Conservation (phyloP, 345 rosid genomes). For the Sisymbrium irio region DNA sequence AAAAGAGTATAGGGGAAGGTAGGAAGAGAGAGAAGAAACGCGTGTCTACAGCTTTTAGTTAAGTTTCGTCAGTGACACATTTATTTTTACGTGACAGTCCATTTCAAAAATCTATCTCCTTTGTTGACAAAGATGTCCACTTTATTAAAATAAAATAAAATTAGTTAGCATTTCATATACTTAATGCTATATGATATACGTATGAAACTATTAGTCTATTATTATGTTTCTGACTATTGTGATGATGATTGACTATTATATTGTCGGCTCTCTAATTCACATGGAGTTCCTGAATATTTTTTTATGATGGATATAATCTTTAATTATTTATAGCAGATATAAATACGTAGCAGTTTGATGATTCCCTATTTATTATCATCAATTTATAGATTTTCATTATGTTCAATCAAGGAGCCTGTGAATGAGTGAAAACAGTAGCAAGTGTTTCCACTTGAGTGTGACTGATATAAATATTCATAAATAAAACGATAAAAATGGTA, state of each 20-base stretch:
- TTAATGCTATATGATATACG: background rate
- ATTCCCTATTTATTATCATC: conserved; percentile 8
- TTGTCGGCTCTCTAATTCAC: conserved; percentile 24
- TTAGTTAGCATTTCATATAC: background rate
- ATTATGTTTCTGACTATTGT: conserved; percentile 7
- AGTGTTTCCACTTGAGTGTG: conserved; percentile 16
- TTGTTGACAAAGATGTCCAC: conserved; percentile 28
- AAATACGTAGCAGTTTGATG: conserved; percentile 8
- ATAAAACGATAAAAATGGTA: background rate
- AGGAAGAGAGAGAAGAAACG: conserved; percentile 2
- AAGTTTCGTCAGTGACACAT: conserved; percentile 27
- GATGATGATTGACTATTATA: conserved; percentile 28
- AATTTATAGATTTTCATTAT: background rate
- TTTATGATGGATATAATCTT: background rate
- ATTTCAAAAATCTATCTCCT: background rate
- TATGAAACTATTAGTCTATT: background rate
- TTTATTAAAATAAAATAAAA: background rate
- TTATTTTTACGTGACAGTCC: conserved; percentile 24
- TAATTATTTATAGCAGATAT: conserved; percentile 8
- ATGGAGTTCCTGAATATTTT: conserved; percentile 7
- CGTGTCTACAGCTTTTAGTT: conserved; percentile 14
- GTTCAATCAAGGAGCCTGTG: conserved; percentile 2
- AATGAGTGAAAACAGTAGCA: conserved; percentile 10
- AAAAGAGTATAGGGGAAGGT: conserved; percentile 9
- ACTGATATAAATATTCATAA: background rate